Base-by-base conservation (phyloP, 225 moss, liverwort and hornwort genomes). In the Ulota crispa region DNA sequence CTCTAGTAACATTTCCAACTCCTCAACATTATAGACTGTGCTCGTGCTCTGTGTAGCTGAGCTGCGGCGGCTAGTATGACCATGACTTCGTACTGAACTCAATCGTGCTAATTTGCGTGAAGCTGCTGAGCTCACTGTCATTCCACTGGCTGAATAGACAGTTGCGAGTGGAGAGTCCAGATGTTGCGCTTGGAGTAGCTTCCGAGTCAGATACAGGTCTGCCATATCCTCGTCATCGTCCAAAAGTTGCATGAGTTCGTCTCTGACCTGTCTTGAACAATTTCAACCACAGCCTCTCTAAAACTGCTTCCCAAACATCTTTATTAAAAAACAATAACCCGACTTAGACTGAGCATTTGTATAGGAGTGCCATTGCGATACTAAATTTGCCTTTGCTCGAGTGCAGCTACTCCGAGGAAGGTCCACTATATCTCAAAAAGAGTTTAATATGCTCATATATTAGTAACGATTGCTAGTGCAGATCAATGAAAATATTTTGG, bases 211-310 rank as follows among this genome's bases (percentile, higher is more conserved):
- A 77, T 99, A 96, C 39, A 99, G 93, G 80, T 96, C 93, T 42
- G 92, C 88, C 99, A 99, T 99, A 85, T 96, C 96, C 68, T 92
- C 92, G 65, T 99, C 99, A 64, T 99, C 96, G 85, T 99, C 92
- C 87, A 99, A 77, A 55, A 99, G 81, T 89, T 96, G 99, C 90
- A 93, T 96, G 62, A 99, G 86, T 87, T 96, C 99, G 83, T 96
- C 88, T 85, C 94, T 89, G 54, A 99, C 93, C 99, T 99, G 86
- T 64, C 34, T 81, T 72, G 64, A 36, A 78, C 76, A 85, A 68
- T 75, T 81, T 56, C 76, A 82, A 66, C 71, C 72, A 63, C 66
- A 85, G 47, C 57, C 24, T 77, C 24, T 77, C 77, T 18, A 69
- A n/a, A 80, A 76, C 53, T 53, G 28, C 21, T 31, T 78, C 62